Evolutionary conservation across 495 filamentous ascomycete species (phyloP), one percentile per base, ranked within the genome.

Genomic region (Neurospora sp.): DNA sequence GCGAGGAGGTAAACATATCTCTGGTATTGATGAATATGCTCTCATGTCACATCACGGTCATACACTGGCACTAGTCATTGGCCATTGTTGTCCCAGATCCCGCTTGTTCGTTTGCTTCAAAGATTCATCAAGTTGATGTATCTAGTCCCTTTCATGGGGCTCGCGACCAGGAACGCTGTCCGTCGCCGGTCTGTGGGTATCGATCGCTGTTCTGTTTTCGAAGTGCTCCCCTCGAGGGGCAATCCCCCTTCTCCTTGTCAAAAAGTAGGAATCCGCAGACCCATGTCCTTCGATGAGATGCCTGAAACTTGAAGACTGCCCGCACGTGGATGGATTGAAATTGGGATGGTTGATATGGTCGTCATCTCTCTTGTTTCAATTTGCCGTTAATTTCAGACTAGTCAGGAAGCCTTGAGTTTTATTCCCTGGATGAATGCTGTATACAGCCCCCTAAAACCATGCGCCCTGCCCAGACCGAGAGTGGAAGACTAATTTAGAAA

Each of bases 361-460:
- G 78, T 60, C 44, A 72, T 60, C 42, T 60, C 71, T 60, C 54
- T 60, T 72, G 71, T 35, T 80, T 76, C 73, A 77, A 75, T 74
- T 69, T 78, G 80, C 79, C 80, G 77, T 79, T 40, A 77, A 81
- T 75, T 80, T 81, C 79, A 80, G 79, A 66, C 78, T 78, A 78
- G 78, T 77, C 75, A 66, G 54, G 54, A 66, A 80, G 78, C 78
- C 78, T 77, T 75, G 74, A 77, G 75, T 76, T 81, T 80, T 76
- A 78, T 81, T 79, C 78, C 77, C 74, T 74, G 54, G 80, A 79
- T 77, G 72, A 74, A 81, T 83, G 82, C 82, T 83, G 83, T 79
- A 76, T 82, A 82, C 83, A 84, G 81, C 83, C 80, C 83, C 79
- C 80, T 73, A 75, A 80, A 82, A 77, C 82, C 81, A 77, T 83